Conservation (phyloP, 495 filamentous ascomycete species). For the Apiosordaria backusii region DNA sequence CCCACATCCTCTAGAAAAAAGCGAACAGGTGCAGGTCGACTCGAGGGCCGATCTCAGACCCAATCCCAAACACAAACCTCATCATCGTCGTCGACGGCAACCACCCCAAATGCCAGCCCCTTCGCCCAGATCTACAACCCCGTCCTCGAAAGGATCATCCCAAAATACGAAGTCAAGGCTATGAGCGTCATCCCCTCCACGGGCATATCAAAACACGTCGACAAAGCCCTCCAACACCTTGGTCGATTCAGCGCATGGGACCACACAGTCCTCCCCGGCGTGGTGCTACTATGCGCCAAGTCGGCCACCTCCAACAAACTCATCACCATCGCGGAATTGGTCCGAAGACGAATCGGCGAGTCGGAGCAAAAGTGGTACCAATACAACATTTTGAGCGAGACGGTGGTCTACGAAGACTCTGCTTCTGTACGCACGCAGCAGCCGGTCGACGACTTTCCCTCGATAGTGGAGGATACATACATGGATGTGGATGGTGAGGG, state of each 20-base stretch:
- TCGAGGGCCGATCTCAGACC: neutral
- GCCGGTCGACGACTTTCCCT: slow-evolving; percentile 19
- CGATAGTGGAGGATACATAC: slow-evolving; percentile 39
- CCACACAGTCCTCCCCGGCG: slow-evolving; percentile 25
- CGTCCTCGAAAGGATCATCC: slow-evolving; percentile 26
- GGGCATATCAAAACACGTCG: slow-evolving; percentile 53
- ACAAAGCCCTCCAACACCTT: slow-evolving; percentile 40
- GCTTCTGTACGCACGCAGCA: slow-evolving; percentile 14
- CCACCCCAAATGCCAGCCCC: slow-evolving; percentile 13
- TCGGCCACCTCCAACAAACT: slow-evolving; percentile 53
- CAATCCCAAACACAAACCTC: neutral
- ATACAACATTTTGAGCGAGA: slow-evolving; percentile 51
- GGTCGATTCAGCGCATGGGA: slow-evolving; percentile 34
- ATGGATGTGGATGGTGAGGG: slow-evolving; percentile 25
- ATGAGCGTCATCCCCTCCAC: slow-evolving; percentile 53
- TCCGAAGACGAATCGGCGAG: slow-evolving; percentile 55
- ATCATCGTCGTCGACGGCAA: neutral
- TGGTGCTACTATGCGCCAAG: slow-evolving; percentile 51
- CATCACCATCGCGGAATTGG: slow-evolving; percentile 61
- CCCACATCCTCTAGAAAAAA: slow-evolving; percentile 21
- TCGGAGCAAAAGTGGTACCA: slow-evolving; percentile 56
- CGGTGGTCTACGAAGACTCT: slow-evolving; percentile 27
- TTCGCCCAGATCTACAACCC: slow-evolving; percentile 27
- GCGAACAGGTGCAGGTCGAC: slow-evolving; percentile 10
- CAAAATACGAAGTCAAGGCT: slow-evolving; percentile 39